phyloP scores from a whole-genome alignment of 164 flowering plant species.

The Piper betle region DNA sequence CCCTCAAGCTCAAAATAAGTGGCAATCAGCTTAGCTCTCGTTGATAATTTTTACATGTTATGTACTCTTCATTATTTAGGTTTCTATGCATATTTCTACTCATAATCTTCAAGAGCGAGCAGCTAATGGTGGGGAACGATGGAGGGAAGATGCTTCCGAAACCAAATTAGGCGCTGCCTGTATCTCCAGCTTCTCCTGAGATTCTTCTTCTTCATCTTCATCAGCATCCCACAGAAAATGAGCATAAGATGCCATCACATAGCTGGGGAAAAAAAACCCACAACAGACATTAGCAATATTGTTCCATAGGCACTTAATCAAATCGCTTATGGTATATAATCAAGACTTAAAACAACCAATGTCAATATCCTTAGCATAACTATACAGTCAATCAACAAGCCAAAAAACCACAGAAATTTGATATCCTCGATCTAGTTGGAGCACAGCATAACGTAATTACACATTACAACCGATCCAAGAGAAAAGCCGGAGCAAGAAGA shows the following conservation, averaged over 20 bases:
- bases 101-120: constrained; percentile 1
- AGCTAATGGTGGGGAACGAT: background rate
- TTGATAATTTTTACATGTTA: background rate
- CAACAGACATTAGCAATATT: background rate
- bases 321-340: background rate
- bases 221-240: constrained; percentile 35
- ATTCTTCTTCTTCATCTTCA: constrained; percentile 24
- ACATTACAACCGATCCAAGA: background rate
- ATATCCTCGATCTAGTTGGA: background rate
- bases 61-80: background rate
- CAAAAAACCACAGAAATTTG: background rate
- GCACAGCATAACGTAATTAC: background rate
- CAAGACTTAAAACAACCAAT: too few species aligned
- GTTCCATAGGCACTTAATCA: background rate
- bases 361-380: background rate
- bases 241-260: constrained; percentile 39
- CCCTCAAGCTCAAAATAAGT: background rate
- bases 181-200: constrained; percentile 12
- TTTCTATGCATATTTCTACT: background rate
- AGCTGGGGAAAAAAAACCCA: constrained; percentile 16
- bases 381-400: background rate
- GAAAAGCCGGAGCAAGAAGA: too few species aligned
- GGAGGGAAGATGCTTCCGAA: background rate
- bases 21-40: background rate
- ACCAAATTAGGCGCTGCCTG: constrained; percentile 2